Percentiles rank a stretch among this genome's conserved stretches.
Conservation (phyloP, 768 basidiomycete genomes). For the Suillus bovinus region DNA sequence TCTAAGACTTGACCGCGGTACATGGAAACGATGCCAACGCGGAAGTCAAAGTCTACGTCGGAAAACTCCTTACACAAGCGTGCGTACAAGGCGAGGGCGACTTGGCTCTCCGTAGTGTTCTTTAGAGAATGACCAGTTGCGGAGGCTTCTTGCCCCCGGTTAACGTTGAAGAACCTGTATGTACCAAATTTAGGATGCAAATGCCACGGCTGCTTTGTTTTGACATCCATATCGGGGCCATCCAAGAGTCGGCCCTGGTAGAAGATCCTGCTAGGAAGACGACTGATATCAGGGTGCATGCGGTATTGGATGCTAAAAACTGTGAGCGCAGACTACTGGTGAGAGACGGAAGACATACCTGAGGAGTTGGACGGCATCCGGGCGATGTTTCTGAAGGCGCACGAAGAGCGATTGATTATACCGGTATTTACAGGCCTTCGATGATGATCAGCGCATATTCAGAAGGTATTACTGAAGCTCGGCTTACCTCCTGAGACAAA, state of each 20-base stretch:
- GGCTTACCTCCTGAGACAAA: constrained; percentile 56
- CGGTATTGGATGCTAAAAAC: constrained; percentile 90
- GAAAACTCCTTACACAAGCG: constrained; percentile 67
- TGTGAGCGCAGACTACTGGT: constrained; percentile 2
- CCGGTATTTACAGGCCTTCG: constrained; percentile 61
- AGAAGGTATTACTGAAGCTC: constrained; percentile 29
- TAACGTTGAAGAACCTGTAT: constrained; percentile 89
- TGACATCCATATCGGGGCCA: constrained; percentile 84
- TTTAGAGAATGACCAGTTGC: constrained; percentile 66
- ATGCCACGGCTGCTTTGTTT: constrained; percentile 90
- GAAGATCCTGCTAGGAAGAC: constrained; percentile 85
- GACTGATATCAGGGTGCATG: constrained; percentile 97
- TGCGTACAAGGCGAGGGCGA: constrained; percentile 76
- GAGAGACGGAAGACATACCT: constrained; percentile 50
- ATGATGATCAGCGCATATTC: constrained; percentile 4
- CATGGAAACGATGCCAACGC: constrained; percentile 84
- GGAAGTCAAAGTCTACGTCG: constrained; percentile 52
- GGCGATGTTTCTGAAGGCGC: constrained; percentile 75
- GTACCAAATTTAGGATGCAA: constrained; percentile 70
- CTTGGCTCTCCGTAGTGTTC: constrained; percentile 72
- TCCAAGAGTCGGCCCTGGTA: constrained; percentile 80
- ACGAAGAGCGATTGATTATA: constrained; percentile 96
- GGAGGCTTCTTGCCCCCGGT: constrained; percentile 58
- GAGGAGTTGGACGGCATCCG: constrained; percentile 86
- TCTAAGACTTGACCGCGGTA: constrained; percentile 88